phyloP scores from a whole-genome alignment of 108 stramenopile genomes.

The Nitzschia inconspicua region DNA sequence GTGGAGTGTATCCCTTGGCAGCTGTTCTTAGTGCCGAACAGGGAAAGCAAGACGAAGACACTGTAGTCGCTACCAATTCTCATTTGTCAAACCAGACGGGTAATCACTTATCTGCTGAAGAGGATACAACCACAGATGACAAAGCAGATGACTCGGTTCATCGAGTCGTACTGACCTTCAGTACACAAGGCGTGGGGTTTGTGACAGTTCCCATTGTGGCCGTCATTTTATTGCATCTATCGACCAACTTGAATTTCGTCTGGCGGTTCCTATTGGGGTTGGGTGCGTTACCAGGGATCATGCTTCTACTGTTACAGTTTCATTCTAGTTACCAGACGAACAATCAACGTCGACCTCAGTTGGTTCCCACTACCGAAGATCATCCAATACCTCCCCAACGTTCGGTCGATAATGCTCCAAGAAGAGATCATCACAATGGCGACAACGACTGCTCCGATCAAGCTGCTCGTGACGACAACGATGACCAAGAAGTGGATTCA shows the following conservation, averaged over 20 bases:
- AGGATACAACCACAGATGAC: not conserved
- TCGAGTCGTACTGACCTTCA: constrained; percentile 73
- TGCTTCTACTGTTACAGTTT: constrained; percentile 42
- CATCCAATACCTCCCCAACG: too few species aligned
- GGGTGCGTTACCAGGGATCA: constrained; percentile 71
- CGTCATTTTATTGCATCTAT: constrained; percentile 36
- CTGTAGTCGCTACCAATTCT: not conserved
- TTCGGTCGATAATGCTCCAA: too few species aligned
- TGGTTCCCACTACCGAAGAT: constrained; percentile 3
- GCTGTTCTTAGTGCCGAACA: constrained; percentile 78
- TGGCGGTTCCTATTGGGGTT: constrained; percentile 73
- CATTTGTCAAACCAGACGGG: not conserved
- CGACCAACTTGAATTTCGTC: constrained; percentile 45
- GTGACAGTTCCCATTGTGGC: constrained; percentile 53
- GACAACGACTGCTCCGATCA: not conserved
- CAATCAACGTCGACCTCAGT: not conserved
- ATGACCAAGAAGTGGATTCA: not conserved
- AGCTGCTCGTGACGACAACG: not conserved
- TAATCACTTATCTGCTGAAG: not conserved
- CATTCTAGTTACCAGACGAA: not conserved
- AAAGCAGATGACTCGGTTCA: constrained; percentile 20
- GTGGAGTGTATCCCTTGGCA: constrained; percentile 87
- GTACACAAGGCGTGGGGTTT: constrained; percentile 79
- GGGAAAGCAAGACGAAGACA: not conserved
- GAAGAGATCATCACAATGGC: not conserved